Evolutionary conservation across 768 basidiomycete genomes (phyloP), one percentile per base, ranked within the genome.

Genomic region (Lactarius vividus): DNA sequence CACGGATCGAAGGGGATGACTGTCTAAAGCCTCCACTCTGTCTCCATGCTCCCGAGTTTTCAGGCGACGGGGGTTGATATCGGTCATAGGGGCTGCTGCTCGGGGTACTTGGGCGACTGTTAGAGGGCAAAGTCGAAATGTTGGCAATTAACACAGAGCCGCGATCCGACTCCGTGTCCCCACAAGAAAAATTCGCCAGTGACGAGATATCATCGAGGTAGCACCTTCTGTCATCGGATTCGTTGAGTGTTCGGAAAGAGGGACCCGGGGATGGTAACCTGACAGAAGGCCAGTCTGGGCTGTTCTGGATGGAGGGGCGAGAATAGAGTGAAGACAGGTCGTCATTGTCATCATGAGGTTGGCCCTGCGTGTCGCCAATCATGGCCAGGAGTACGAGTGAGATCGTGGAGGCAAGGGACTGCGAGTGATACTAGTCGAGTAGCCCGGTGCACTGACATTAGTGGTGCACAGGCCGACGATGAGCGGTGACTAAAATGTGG

Each of bases 31-130:
- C 61, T 20, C 61, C 31, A 64, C 83, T 86, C 62, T 78, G 76
- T 40, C 77, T 81, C 62, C 80, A 80, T 46, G 80, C 79, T 61
- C 83, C 82, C 63, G 82, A 81, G 71, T 83, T 79, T 59, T 84
- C 83, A 33, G 83, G 84, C 63, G 84, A 82, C 63, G 84, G 84
- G 37, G 82, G 79, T 31, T 79, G 80, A 74, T 77, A 77, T 69
- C 80, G 76, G 67, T 78, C 79, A 70, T 73, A 77, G 62, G 83
- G 81, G 18, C 54, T 57, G 70, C 79, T 78, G 71, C 81, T 81
- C 61, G 88, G 84, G 13, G 84, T 87, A 39, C 82, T 77, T 20
- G 87, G 83, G 68, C 85, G 85, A 77, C 82, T 86, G 59, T 80
- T 79, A 69, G 81, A 75, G 67, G 82, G 79, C 73, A 83, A 84